Base-by-base conservation (phyloP, 257 asterid genomes). In the Solanum dulcamara region DNA sequence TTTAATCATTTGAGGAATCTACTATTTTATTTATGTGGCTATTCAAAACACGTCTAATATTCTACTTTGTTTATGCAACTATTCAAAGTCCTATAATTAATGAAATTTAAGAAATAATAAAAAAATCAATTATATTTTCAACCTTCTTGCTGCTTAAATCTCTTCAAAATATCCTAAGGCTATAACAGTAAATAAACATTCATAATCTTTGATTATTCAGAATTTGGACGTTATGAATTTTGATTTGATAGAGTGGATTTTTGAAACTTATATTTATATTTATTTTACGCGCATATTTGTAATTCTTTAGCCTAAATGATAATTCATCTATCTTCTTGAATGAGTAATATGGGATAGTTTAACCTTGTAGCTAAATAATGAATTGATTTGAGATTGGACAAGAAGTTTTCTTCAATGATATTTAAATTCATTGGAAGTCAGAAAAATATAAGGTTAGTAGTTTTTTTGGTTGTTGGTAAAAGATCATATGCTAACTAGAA, bases 101-200 rank as follows among this genome's bases (percentile, higher is more conserved):
- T n/a, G 0, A 55, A 7, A 22, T 20, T 55, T 0, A 20, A 20
- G 62, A 55, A 55, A 55, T 55, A 55, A 53, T 53, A 60, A 62
- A 26, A 2, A 60, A 0, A 10, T 13, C 6, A 64, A 64, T 0
- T 0, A 28, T 64, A 13, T 14, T 28, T 59, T 60, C 68, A 60
- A 60, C 8, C 0, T 60, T 60, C 10, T 0, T 60, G 8, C 0
- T 60, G 0, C 1, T 24, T 60, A 24, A 0, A 60, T 60, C 68
- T 57, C 66, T 11, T 60, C 33, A 60, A 60, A 60, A 60, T 60
- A 24, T 60, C 33, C 9, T 2, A 24, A 24, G 0, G 68, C 7
- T 0, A 0, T 60, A 24, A n/a, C n/a, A n/a, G n/a, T n/a, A n/a
- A 4, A 59, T 9, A 55, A 1, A 12, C 1, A 51, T 51, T 51